phyloP scores from a whole-genome alignment of 257 asterid species.

The Solanum sitiens region DNA sequence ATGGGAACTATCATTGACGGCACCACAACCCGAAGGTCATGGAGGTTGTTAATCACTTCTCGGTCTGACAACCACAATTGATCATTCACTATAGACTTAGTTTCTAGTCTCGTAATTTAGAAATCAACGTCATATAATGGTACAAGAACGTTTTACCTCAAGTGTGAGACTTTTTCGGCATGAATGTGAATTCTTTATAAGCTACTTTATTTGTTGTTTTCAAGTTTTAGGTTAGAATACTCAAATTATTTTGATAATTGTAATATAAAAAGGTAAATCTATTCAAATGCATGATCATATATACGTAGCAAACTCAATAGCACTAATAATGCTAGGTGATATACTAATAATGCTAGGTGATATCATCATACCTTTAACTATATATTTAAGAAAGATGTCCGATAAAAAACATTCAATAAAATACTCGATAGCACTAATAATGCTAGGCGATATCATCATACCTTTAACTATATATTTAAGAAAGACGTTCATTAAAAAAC shows the following conservation, averaged over 20 bases:
- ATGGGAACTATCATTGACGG: no score
- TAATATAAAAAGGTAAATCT: no score
- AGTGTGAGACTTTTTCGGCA: no score
- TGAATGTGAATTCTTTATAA: not conserved
- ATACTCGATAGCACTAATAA: not conserved
- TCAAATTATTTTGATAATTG: not conserved
- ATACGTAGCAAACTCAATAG: not conserved
- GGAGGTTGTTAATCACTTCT: not conserved
- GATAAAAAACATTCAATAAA: not conserved
- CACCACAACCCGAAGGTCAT: not conserved
- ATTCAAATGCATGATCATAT: no score
- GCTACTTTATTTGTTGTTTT: not conserved
- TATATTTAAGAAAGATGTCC: not conserved
- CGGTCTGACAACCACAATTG: not conserved
- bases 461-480: not conserved
- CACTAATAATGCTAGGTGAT: not conserved
- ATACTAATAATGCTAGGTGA: not conserved
- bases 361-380: not conserved
- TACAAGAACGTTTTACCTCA: no score
- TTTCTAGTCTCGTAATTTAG: not conserved
- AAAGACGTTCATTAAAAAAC: not conserved
- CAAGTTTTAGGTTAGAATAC: not conserved
- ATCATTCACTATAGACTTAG: not conserved
- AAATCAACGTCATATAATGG: no score
- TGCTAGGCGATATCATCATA: not conserved